Conservation (phyloP, 2,329 filamentous ascomycete genomes). For the Clonostachys rhizophaga region DNA sequence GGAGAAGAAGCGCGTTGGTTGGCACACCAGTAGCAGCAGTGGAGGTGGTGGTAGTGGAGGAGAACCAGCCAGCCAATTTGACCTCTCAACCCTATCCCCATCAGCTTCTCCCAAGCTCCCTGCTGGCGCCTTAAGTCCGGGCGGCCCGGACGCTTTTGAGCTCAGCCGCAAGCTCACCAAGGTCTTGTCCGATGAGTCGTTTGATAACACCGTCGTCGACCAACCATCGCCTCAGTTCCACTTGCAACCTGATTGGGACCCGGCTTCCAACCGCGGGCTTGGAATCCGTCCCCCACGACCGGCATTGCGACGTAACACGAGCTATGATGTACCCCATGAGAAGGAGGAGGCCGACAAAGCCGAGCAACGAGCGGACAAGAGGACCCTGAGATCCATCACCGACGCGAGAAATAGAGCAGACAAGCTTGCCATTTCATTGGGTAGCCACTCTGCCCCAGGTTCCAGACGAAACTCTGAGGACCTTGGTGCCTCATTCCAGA, state of each 20-base stretch:
- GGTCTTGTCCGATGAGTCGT: slow-evolving; percentile 18
- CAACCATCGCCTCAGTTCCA: too few relatives aligned
- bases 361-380: slow-evolving; percentile 26
- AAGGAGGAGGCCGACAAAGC: slow-evolving; percentile 31
- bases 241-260: neutral
- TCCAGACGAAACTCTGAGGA: slow-evolving; percentile 28
- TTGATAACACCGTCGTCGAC: too few relatives aligned
- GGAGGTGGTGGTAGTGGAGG: neutral
- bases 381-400: slow-evolving; percentile 30
- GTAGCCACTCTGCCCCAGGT: slow-evolving; percentile 27
- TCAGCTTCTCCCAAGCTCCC: slow-evolving; percentile 12
- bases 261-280: neutral
- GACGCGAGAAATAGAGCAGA: slow-evolving; percentile 31
- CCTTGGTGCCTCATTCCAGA: slow-evolving; percentile 22
- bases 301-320: slow-evolving; percentile 34
- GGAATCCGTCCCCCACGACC: slow-evolving; percentile 16
- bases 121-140: slow-evolving; percentile 9
- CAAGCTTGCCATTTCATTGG: slow-evolving; percentile 30
- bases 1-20: slow-evolving; percentile 35
- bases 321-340: slow-evolving; percentile 33
- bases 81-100: slow-evolving; percentile 12
- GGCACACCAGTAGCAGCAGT: slow-evolving; percentile 22
- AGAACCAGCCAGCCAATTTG: neutral
- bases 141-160: slow-evolving; percentile 29
- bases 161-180: slow-evolving; percentile 29